Base-by-base conservation (phyloP, 1,284 basidiomycete genomes). In the Pseudozyma pruni region DNA sequence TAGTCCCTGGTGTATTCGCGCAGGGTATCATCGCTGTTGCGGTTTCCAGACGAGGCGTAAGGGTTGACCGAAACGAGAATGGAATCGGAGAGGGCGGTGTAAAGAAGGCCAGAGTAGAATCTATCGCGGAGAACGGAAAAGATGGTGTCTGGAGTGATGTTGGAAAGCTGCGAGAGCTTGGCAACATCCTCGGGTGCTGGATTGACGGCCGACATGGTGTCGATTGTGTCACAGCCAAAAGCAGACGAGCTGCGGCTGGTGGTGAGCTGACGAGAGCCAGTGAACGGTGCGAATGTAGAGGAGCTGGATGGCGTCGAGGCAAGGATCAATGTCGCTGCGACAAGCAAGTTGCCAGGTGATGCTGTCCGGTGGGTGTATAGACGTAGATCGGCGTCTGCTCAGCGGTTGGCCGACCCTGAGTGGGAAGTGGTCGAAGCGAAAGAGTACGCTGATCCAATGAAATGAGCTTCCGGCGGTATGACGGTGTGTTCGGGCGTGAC, bases 31-130 rank as follows among this genome's bases (percentile, higher is more conserved):
- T 79, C 78, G 52, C 61, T 74, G 62, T 82, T 81, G 44, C 75
- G 67, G 56, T 79, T 75, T 35, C 72, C 76, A n/a, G 72, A 50
- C 1, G 75, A 57, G 34, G 69, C 74, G 45, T 71, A 82, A 0
- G 80, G 79, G 56, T 82, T 82, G 52, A 80, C 52, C 10, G 72
- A 74, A 50, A 82, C 61, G 41, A 82, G 63, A 41, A 81, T 64
- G 23, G 76, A 75, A 53, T 80, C 76, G 25, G 74, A 75, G 31
- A 82, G 68, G 40, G 74, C 59, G 31, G 79, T 80, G 61, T 81
- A 82, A 38, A 73, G 62, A 34, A 75, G 39, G 5, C 62, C 59
- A 14, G 74, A 64, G 51, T 73, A 75, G 74, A 78, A 79, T 29
- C 78, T 58, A 49, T 79, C 78, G 23, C 78, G 55, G 10, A 79